These are phyloP conservation scores for Porogramme epimiltina DNA, from an alignment of 1,284 basidiomycete species.

Conservation along the genomic window DNA sequence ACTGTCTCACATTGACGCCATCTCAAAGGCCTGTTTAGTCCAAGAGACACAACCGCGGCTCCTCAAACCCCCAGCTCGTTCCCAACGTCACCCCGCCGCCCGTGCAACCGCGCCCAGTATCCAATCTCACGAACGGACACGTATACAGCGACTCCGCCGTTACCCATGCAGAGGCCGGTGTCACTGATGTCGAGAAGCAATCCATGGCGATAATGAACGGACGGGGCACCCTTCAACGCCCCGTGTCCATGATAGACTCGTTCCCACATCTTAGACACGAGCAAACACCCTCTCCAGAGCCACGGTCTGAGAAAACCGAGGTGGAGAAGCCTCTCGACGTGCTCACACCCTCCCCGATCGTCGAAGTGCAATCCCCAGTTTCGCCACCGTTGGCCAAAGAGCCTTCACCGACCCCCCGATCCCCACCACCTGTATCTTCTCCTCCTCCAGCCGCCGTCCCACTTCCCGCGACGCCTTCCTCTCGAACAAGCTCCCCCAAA, in stretches of 20 bases:
- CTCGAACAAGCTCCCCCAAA: conserved; percentile 14
- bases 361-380: conserved; percentile 2
- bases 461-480: conserved; percentile 10
- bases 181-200: conserved; percentile 19
- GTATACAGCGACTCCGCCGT: conserved; percentile 23
- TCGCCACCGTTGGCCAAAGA: background rate
- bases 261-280: conserved; percentile 13
- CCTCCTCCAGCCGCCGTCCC: conserved; percentile 8
- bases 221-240: conserved; percentile 13
- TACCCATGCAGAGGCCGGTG: conserved; percentile 14
- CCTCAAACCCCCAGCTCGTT: conserved; percentile 41
- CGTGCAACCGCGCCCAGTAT: conserved; percentile 19
- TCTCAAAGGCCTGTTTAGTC: conserved; percentile 44
- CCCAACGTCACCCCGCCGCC: conserved; percentile 36
- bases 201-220: conserved; percentile 16
- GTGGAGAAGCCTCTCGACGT: background rate
- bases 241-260: conserved; percentile 24
- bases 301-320: background rate
- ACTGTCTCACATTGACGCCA: conserved; percentile 1
- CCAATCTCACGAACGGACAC: conserved; percentile 22
- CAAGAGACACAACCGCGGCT: conserved; percentile 65
- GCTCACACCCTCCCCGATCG: conserved; percentile 3
- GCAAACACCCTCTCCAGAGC: background rate
- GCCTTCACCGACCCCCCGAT: background rate
- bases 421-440: conserved; percentile 1